phyloP scores from a whole-genome alignment of 768 basidiomycete species.

The Leccinum rimulosum region DNA sequence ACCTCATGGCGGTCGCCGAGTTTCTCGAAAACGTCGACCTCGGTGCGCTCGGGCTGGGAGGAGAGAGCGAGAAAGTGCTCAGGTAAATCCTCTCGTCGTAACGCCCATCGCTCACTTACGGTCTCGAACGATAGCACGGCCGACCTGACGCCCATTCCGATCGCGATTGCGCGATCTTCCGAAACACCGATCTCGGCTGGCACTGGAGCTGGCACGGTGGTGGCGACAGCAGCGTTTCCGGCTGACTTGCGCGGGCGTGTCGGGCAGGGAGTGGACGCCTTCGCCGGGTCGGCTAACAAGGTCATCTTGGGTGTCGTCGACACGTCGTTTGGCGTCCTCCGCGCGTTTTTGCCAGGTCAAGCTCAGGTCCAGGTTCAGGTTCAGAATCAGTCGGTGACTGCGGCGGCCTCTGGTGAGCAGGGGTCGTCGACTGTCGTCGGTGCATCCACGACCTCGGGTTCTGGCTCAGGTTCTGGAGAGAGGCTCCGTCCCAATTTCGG shows the following conservation, averaged over 20 bases:
- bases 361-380: background rate
- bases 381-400: background rate
- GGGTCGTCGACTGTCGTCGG: background rate
- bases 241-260: slow-evolving; percentile 70
- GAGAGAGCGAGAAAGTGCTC: slow-evolving; percentile 54
- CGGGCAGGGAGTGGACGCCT: slow-evolving; percentile 74
- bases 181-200: slow-evolving; percentile 36
- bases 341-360: slow-evolving; percentile 64
- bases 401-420: no score
- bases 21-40: slow-evolving; percentile 95
- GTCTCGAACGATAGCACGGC: slow-evolving; percentile 51
- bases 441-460: background rate
- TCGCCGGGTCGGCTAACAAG: slow-evolving; percentile 79
- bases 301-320: slow-evolving; percentile 85
- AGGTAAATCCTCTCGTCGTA: slow-evolving; percentile 40
- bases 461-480: background rate
- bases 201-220: slow-evolving; percentile 14
- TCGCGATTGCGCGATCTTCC: slow-evolving; percentile 45
- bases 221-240: slow-evolving; percentile 31
- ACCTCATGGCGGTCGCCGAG: slow-evolving; percentile 92
- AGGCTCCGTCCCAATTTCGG: slow-evolving; percentile 55
- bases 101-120: background rate
- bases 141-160: slow-evolving; percentile 78
- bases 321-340: slow-evolving; percentile 83
- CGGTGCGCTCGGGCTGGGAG: slow-evolving; percentile 61